Evolutionary conservation across 2,329 filamentous ascomycete species (phyloP), one percentile per base, ranked within the genome.

Genomic region (Elsinoe ampelina): DNA sequence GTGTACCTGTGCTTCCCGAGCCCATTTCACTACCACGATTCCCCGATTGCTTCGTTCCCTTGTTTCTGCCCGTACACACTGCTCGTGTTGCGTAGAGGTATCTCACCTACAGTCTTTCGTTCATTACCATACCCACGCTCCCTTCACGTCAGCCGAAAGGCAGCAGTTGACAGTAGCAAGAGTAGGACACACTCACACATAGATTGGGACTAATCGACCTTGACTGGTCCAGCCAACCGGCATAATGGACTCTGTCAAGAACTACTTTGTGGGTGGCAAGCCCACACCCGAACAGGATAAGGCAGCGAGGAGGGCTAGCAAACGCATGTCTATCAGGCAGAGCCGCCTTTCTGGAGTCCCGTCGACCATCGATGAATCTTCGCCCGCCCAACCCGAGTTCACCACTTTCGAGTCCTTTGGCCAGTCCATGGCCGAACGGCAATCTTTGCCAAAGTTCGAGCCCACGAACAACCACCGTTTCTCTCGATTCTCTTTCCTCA

Each of bases 211-310:
- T 36, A 26, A 17, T 17, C 5, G 41, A 19, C n/a, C 8, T 11
- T 22, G 17, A 20, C n/a, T 22, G 36, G 50, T 54, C 52, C 22
- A 35, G 50, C 22, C 30, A 22, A 36, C n/a, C 30, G 42, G 34
- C 65, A 70, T 58, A 42, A 86, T 86, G 83, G 82, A 82, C 59
- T 38, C 39, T 15, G 65, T 86, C 59, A 76, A 74, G 51, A 79
- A 70, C 66, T 86, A 85, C 64, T 84, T 86, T 75, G 83, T 80
- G 72, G 72, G 78, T 43, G 73, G 75, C 57, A 75, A 75, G 72
- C 71, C 72, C 15, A 66, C 68, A 50, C 8, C 32, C 6, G 58
- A 65, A 6, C 66, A 63, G 43, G 62, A 64, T 57, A 64, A 63
- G 48, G 58, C 66, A 4, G 45, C 61, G 19, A 36, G 48, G 48